phyloP scores from a whole-genome alignment of 1,284 basidiomycete species.

The Melampsora abietis-canadensis region DNA sequence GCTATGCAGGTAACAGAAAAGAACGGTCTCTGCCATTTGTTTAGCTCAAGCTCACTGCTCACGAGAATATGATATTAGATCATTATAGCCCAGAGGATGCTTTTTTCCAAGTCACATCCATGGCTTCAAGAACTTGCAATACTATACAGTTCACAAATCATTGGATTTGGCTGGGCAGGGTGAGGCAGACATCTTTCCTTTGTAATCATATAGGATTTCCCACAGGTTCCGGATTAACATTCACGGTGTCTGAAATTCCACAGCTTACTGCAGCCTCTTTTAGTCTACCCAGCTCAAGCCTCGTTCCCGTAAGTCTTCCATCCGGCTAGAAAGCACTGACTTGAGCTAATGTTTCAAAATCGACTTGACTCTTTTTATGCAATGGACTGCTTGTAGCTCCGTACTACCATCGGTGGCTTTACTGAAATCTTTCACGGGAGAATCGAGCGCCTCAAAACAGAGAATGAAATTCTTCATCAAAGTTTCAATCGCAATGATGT shows the following conservation, averaged over 20 bases:
- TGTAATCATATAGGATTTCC: no score
- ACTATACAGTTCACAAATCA: slow-evolving; percentile 29
- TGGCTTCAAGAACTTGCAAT: slow-evolving; percentile 7
- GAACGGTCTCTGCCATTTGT: neutral
- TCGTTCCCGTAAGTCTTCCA: slow-evolving; percentile 18
- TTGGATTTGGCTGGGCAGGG: slow-evolving; percentile 42
- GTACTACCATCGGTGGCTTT: slow-evolving; percentile 30
- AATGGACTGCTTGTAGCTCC: neutral
- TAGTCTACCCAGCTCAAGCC: slow-evolving; percentile 24
- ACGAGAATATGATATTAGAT: slow-evolving; percentile 7
- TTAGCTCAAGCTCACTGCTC: neutral
- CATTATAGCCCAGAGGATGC: slow-evolving; percentile 15
- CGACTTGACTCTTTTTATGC: neutral
- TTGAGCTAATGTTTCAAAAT: neutral
- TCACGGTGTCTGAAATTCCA: neutral
- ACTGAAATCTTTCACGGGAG: slow-evolving; percentile 20
- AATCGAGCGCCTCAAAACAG: slow-evolving; percentile 2
- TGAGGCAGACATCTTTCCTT: neutral
- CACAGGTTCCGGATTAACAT: neutral
- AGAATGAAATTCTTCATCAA: slow-evolving; percentile 21
- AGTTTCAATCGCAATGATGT: neutral
- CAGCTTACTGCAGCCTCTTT: slow-evolving; percentile 35
- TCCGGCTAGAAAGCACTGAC: neutral
- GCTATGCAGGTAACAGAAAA: slow-evolving; percentile 15
- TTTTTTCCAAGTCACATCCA: slow-evolving; percentile 15